phyloP scores from a whole-genome alignment of 345 rosid genomes.

The Psidium friedrichsthalianum region DNA sequence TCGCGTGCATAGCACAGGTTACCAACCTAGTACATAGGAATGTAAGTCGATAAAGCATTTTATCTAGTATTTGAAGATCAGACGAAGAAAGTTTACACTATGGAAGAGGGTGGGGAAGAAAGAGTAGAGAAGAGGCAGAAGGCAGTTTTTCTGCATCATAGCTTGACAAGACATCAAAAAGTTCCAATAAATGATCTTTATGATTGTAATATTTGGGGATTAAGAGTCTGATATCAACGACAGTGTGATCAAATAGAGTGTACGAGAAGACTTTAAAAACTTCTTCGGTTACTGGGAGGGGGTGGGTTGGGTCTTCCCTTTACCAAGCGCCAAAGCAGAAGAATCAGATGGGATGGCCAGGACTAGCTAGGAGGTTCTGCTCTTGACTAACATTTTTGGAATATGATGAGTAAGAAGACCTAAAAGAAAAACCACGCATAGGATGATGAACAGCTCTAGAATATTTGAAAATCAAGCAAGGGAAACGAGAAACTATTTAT shows the following conservation, averaged over 20 bases:
- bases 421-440: neutral
- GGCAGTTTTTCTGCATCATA: neutral
- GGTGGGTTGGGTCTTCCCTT: neutral
- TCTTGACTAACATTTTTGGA: neutral
- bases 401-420: neutral
- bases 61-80: neutral
- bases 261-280: neutral
- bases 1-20: neutral
- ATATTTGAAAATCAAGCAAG: neutral
- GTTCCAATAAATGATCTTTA: neutral
- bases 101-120: neutral
- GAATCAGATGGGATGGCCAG: neutral
- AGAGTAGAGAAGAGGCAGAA: neutral
- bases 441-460: neutral
- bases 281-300: neutral
- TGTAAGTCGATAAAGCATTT: neutral
- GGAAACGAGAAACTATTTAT: neutral
- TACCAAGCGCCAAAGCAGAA: neutral
- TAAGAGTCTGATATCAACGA: neutral
- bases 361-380: neutral
- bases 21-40: neutral
- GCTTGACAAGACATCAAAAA: neutral
- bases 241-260: neutral
- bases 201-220: neutral
- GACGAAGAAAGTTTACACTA: neutral